A percentile compares a stretch with the other conserved stretches of the same genome.
These are phyloP conservation scores for Colletotrichum ledebouriae DNA, from an alignment of 2,329 filamentous ascomycete genomes.

Conservation along the genomic window DNA sequence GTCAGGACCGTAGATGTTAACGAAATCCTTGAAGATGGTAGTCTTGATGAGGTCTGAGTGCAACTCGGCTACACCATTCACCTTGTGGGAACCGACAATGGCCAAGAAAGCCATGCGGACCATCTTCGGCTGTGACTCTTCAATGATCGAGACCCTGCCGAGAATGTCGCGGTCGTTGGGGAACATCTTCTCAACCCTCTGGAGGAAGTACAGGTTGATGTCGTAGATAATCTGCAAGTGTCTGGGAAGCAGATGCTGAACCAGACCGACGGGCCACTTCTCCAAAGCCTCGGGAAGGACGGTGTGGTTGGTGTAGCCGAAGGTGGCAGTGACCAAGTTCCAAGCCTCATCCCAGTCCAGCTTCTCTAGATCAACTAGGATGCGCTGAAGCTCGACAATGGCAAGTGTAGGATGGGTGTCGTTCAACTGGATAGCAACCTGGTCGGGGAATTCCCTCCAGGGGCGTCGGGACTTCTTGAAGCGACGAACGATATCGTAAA, in stretches of 20 bases:
- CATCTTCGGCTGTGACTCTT: slow-evolving; percentile 97
- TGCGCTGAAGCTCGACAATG: slow-evolving; percentile 94
- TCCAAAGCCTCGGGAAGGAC: slow-evolving; percentile 96
- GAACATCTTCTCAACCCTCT: slow-evolving; percentile 89
- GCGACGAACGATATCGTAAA: slow-evolving; percentile 94
- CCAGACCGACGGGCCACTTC: slow-evolving; percentile 95
- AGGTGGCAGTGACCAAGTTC: slow-evolving; percentile 82
- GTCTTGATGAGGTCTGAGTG: slow-evolving; percentile 98
- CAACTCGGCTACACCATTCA: slow-evolving; percentile 97
- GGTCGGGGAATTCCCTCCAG: slow-evolving; percentile 93
- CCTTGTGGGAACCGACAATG: slow-evolving; percentile 97
- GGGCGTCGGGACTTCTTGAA: slow-evolving; percentile 97
- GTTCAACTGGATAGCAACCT: slow-evolving; percentile 97
- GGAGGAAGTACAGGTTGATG: slow-evolving; percentile 95
- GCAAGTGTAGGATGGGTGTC: slow-evolving; percentile 97
- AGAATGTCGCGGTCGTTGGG: slow-evolving; percentile 91
- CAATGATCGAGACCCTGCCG: slow-evolving; percentile 91
- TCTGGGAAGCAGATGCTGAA: slow-evolving; percentile 93
- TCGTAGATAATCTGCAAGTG: slow-evolving; percentile 99
- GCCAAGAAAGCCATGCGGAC: slow-evolving; percentile 96
- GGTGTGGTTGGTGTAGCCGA: slow-evolving; percentile 99
- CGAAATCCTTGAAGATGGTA: slow-evolving; percentile 99
- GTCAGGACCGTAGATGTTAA: slow-evolving; percentile 92
- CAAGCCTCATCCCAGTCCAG: slow-evolving; percentile 95
- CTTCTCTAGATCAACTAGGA: slow-evolving; percentile 89